Percentiles rank a stretch among this genome's conserved stretches.
Conservation (phyloP, 164 flowering plant species). For the Berberis thunbergii region DNA sequence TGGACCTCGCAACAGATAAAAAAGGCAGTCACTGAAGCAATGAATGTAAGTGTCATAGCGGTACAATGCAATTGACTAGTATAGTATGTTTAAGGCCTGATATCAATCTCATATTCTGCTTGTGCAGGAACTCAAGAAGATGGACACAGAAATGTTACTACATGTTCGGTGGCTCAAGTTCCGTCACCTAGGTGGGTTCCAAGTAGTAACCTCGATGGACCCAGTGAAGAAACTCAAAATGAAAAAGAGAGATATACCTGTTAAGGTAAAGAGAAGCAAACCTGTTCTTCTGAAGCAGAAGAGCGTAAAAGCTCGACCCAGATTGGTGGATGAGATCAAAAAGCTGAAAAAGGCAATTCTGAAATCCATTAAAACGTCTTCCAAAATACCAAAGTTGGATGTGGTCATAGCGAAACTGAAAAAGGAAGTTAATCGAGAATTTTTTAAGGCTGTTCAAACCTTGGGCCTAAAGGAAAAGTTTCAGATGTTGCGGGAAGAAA, state of each 20-base stretch:
- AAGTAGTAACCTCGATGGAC: constrained; percentile 59
- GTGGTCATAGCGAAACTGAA: constrained; percentile 53
- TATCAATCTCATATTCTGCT: constrained; percentile 4
- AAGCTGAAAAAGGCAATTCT: constrained; percentile 48
- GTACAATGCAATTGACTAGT: not conserved
- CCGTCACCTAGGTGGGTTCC: constrained; percentile 61
- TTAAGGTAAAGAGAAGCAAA: constrained; percentile 9
- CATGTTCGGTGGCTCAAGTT: constrained; percentile 63
- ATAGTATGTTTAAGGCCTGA: not conserved
- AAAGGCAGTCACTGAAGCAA: constrained; percentile 48
- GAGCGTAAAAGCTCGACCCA: constrained; percentile 23
- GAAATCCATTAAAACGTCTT: constrained; percentile 47
- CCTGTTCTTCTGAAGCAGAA: not conserved
- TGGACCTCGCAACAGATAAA: constrained; percentile 93
- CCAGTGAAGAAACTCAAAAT: constrained; percentile 51
- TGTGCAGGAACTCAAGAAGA: constrained; percentile 61
- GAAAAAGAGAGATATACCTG: constrained; percentile 54
- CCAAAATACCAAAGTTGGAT: constrained; percentile 26
- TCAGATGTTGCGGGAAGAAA: constrained; percentile 35
- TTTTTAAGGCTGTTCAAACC: constrained; percentile 46
- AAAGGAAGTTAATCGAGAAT: constrained; percentile 57
- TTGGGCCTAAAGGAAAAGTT: constrained; percentile 48
- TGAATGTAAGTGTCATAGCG: constrained; percentile 62
- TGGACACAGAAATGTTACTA: constrained; percentile 56
- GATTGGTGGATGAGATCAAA: constrained; percentile 57